These are phyloP conservation scores for Phytophthora crassamura DNA, from an alignment of 352 stramenopile genomes.

Conservation along the genomic window DNA sequence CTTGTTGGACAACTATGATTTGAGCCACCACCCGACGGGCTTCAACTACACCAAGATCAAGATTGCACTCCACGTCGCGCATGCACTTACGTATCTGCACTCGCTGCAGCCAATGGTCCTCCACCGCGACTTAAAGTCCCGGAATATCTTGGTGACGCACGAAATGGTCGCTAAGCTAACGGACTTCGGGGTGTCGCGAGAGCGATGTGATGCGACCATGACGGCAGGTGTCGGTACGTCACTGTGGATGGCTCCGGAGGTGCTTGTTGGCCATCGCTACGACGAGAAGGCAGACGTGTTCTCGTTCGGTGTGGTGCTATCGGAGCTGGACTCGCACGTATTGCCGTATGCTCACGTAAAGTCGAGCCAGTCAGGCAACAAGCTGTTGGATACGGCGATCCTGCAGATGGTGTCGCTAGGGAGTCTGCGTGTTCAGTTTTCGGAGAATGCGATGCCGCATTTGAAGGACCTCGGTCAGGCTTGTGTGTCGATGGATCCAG, in stretches of 20 bases:
- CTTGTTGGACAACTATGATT: conserved; percentile 19
- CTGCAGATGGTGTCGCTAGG: conserved; percentile 44
- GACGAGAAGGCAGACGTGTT: conserved; percentile 42
- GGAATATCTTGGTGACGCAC: conserved; percentile 17
- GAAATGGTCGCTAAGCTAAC: conserved; percentile 37
- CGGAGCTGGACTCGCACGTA: conserved; percentile 40
- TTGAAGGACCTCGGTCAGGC: conserved; percentile 28
- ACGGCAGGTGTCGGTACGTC: conserved; percentile 33
- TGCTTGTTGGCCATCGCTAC: conserved; percentile 42
- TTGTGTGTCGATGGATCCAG: conserved; percentile 40
- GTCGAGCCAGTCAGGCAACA: background rate
- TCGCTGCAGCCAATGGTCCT: conserved; percentile 33
- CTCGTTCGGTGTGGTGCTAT: conserved; percentile 46
- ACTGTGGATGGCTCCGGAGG: too few relatives aligned
- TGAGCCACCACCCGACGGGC: conserved; percentile 18
- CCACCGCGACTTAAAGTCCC: conserved; percentile 30
- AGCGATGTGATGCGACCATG: conserved; percentile 22
- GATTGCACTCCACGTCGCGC: conserved; percentile 28
- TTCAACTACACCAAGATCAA: conserved; percentile 35
- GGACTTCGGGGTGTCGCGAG: conserved; percentile 45
- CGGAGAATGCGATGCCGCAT: conserved; percentile 1
- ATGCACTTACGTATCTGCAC: conserved; percentile 44
- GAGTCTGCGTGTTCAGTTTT: conserved; percentile 38
- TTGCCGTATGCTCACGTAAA: conserved; percentile 20
- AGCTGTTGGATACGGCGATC: conserved; percentile 20